Percentiles rank a stretch among this genome's conserved stretches.
Conservation (phyloP, 2,329 filamentous ascomycete genomes). For the Cryphonectria nitschkei region DNA sequence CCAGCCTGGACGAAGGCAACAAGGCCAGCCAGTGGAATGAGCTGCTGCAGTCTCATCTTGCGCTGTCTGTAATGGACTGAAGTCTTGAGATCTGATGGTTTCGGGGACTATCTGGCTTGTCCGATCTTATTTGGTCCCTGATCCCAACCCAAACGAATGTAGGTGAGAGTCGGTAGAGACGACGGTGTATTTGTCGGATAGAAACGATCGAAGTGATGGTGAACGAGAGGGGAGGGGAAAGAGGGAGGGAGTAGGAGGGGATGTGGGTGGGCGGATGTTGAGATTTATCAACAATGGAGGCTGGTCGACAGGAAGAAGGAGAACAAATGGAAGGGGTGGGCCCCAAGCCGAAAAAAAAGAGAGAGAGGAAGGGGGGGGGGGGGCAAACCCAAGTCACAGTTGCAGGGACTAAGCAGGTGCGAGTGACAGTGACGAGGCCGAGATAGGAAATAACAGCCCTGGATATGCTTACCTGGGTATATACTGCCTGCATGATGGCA, state of each 20-base stretch:
- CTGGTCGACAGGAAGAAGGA: background rate
- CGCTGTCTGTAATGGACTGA: background rate
- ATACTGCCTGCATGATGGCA: background rate
- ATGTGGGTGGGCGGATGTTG: conserved; percentile 15
- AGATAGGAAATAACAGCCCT: background rate
- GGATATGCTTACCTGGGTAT: background rate
- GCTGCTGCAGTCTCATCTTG: conserved; percentile 32
- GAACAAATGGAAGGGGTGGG: conserved; percentile 3
- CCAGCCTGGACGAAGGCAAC: conserved; percentile 25
- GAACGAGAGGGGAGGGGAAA: conserved; percentile 4
- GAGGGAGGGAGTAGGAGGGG: conserved; percentile 2
- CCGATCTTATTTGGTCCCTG: background rate
- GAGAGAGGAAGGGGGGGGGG: background rate
- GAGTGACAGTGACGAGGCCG: background rate
- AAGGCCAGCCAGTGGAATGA: conserved; percentile 25
- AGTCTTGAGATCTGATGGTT: background rate
- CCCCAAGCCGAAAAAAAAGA: no score
- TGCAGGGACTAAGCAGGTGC: conserved; percentile 12
- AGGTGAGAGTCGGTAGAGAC: conserved; percentile 24
- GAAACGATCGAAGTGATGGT: conserved; percentile 22
- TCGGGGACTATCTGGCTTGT: background rate
- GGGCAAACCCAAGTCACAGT: background rate
- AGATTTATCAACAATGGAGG: conserved; percentile 23
- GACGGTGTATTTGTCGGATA: conserved; percentile 17
- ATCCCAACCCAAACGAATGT: conserved; percentile 15